Percentiles rank a stretch among this genome's conserved stretches.
phyloP scores from a whole-genome alignment of 345 rosid genomes.

The Euclidium syriacum region DNA sequence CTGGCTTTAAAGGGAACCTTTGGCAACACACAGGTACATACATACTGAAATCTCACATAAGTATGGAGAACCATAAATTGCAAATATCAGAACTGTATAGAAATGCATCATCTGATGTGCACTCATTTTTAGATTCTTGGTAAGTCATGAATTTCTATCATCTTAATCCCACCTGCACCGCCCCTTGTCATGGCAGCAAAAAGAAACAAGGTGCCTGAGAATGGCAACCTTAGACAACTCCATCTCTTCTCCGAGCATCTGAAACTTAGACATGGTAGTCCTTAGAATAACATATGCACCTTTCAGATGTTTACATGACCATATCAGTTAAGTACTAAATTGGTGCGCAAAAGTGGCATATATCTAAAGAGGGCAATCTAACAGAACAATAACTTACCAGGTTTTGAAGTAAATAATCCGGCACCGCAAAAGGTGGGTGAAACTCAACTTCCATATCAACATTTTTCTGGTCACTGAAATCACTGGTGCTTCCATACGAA shows the following conservation, averaged over 20 bases:
- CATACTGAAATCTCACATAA: conserved; percentile 42
- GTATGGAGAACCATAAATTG: conserved; percentile 49
- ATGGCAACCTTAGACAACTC: conserved; percentile 63
- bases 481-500: conserved; percentile 61
- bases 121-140: conserved; percentile 49
- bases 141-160: conserved; percentile 55
- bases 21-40: conserved; percentile 19
- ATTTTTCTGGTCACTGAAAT: conserved; percentile 35
- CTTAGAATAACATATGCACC: conserved; percentile 92
- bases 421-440: conserved; percentile 71
- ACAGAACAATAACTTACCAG: conserved; percentile 54
- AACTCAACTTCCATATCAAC: conserved; percentile 49
- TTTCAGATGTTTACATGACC: conserved; percentile 56
- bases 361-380: conserved; percentile 9
- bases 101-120: conserved; percentile 56
- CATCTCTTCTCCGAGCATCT: conserved; percentile 95
- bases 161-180: conserved; percentile 95
- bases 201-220: conserved; percentile 88
- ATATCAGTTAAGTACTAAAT: conserved; percentile 44
- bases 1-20: conserved; percentile 17
- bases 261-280: conserved; percentile 99
- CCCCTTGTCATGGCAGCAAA: conserved; percentile 93
- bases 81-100: conserved; percentile 54
- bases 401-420: conserved; percentile 61
- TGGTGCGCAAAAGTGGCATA: conserved; percentile 30